These are phyloP conservation scores for Canariomyces notabilis DNA, from an alignment of 2,329 filamentous ascomycete species.

Conservation along the genomic window DNA sequence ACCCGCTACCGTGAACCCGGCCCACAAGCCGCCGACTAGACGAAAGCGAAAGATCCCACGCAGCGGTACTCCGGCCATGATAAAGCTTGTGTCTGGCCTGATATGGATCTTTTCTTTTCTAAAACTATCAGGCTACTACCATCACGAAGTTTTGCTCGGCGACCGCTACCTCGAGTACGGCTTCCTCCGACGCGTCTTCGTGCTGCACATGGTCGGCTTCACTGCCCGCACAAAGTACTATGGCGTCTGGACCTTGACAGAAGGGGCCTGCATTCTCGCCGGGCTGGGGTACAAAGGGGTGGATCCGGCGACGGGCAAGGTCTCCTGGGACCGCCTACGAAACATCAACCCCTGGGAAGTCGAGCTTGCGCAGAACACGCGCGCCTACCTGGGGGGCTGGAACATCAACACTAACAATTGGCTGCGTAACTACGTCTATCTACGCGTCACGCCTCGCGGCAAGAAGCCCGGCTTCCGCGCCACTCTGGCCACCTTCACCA, in stretches of 20 bases:
- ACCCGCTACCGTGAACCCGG: constrained; percentile 72
- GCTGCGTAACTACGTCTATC: constrained; percentile 92
- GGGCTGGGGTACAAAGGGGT: constrained; percentile 93
- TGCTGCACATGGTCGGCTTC: constrained; percentile 78
- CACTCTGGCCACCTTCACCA: constrained; percentile 87
- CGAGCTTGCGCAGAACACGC: constrained; percentile 88
- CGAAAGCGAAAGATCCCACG: constrained; percentile 90
- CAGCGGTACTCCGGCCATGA: constrained; percentile 76
- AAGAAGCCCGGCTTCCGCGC: constrained; percentile 96
- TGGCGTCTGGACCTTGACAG: constrained; percentile 87
- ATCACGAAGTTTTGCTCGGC: constrained; percentile 57
- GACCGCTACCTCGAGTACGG: constrained; percentile 62
- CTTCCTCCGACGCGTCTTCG: constrained; percentile 68
- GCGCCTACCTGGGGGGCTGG: constrained; percentile 86
- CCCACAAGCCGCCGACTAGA: constrained; percentile 77
- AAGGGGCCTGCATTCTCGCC: constrained; percentile 89
- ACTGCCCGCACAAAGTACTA: constrained; percentile 90
- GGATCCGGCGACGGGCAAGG: constrained; percentile 75
- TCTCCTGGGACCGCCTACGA: constrained; percentile 83
- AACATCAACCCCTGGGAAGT: constrained; percentile 85
- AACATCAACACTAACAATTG: constrained; percentile 99
- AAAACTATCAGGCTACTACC: constrained; percentile 64
- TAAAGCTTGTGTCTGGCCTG: constrained; percentile 69
- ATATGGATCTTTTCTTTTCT: constrained; percentile 77
- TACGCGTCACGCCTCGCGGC: constrained; percentile 88